phyloP scores from a whole-genome alignment of 345 rosid genomes.

The Angophora floribunda region DNA sequence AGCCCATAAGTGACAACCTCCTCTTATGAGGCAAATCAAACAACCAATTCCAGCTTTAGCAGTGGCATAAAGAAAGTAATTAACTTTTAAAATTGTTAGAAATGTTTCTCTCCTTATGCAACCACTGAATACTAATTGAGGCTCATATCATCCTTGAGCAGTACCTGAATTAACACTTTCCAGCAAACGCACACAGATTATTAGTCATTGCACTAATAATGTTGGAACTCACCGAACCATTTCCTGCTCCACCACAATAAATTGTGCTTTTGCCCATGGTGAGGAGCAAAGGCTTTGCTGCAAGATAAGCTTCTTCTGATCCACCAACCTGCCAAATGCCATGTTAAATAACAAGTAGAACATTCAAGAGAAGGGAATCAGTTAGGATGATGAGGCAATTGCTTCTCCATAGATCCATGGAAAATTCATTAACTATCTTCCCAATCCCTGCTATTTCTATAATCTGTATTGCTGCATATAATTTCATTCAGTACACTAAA shows the following conservation, averaged over 20 bases:
- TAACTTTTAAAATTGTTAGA: not conserved
- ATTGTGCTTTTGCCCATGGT: conserved; percentile 76
- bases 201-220: not conserved
- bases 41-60: not conserved
- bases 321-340: conserved; percentile 76
- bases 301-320: conserved; percentile 55
- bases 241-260: conserved; percentile 93
- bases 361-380: not conserved
- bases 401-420: not conserved
- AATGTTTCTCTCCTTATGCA: not conserved
- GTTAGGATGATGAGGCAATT: not conserved
- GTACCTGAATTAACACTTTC: not conserved
- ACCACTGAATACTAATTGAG: not conserved
- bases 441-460: not conserved
- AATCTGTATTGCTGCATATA: not conserved
- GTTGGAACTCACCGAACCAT: conserved; percentile 70
- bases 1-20: not conserved
- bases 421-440: not conserved
- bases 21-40: not conserved
- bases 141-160: not conserved
- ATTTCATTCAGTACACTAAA: not conserved
- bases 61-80: not conserved
- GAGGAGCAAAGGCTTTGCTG: conserved; percentile 58
- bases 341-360: not conserved
- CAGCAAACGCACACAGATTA: not conserved